Percentiles rank a stretch among this genome's conserved stretches.
Conservation (phyloP, 768 basidiomycete genomes). For the Pleurotus eryngii region DNA sequence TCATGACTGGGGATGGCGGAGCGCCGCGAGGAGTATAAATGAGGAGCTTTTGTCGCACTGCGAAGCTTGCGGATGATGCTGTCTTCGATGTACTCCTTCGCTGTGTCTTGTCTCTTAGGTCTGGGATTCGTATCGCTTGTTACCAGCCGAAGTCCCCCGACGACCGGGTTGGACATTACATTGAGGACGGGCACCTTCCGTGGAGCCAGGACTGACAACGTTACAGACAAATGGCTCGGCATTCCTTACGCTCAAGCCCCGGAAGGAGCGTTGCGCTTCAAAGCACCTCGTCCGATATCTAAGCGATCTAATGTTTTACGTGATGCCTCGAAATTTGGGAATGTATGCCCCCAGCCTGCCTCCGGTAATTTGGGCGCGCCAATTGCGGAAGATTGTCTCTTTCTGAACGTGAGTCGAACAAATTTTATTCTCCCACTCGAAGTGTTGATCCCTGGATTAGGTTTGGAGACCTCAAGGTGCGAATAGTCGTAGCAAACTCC, state of each 20-base stretch:
- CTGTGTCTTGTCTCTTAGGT: too few species aligned
- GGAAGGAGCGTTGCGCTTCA: conserved; percentile 41
- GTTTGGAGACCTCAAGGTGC: conserved; percentile 15
- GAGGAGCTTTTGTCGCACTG: too few species aligned
- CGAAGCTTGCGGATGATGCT: too few species aligned
- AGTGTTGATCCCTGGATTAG: conserved; percentile 9
- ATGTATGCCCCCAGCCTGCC: conserved; percentile 41
- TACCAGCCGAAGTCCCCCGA: not conserved
- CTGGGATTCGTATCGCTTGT: too few species aligned
- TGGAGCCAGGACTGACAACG: conserved; percentile 29
- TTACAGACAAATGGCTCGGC: conserved; percentile 44
- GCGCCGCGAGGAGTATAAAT: too few species aligned
- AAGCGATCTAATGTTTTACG: conserved; percentile 21
- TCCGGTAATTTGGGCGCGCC: conserved; percentile 27
- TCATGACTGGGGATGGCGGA: too few species aligned
- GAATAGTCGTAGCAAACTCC: conserved; percentile 10
- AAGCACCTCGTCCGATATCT: conserved; percentile 34
- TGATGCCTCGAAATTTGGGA: conserved; percentile 37
- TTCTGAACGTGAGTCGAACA: conserved; percentile 23
- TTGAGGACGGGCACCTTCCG: conserved; percentile 34
- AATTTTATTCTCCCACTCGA: conserved; percentile 12
- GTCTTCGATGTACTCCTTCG: too few species aligned
- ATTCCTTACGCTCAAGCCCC: conserved; percentile 50
- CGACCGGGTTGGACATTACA: conserved; percentile 3
- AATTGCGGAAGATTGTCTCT: conserved; percentile 40